Base-by-base conservation (phyloP, 2,329 filamentous ascomycete genomes). In the Paraconiothyrium brasiliense region DNA sequence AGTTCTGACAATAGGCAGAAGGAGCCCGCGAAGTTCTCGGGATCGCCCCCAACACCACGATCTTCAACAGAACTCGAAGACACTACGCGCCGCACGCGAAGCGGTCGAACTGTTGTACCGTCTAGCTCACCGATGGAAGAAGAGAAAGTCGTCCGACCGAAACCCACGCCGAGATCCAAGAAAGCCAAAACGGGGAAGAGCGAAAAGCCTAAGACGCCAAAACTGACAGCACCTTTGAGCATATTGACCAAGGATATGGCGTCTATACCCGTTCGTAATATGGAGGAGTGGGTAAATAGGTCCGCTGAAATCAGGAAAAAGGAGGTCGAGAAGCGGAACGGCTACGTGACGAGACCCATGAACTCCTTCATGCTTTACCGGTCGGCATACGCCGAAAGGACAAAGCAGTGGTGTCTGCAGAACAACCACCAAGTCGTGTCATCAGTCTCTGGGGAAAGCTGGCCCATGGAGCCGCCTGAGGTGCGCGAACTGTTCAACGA, bases 321-420 rank as follows among this genome's bases (percentile, higher is more conserved):
- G 58, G 93, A 97, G 76, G 88, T 90, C 10, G 85, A 88, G 47
- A 86, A 87, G 70, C 86, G 88, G 60, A 92, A 88, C 39, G 92
- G 92, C 30, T 93, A 94, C 76, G 86, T 98, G 68, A 93, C 94
- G 71, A 86, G 95, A 34, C 94, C 95, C 2, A 97, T 97, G 90
- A 99, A 99, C 78, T 94, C 92, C 0, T 99, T 98, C 82, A 97
- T 99, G 91, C 84, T 99, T 54, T 99, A 99, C 78, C 90, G 95
- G 46, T 97, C 95, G 67, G 92, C 93, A 7, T 97, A 92, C 75
- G 92, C 96, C 62, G 92, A 95, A 64, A 86, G 93, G 35, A 92
- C 92, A 61, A 97, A 97, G 79, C 84, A 87, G 55, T 92, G 89
- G 84, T 92, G 91, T 70, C 83, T 87, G 14, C 89, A 95, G 71